Base-by-base conservation (phyloP, 139 green algal species). In the Nannochloris sp. region DNA sequence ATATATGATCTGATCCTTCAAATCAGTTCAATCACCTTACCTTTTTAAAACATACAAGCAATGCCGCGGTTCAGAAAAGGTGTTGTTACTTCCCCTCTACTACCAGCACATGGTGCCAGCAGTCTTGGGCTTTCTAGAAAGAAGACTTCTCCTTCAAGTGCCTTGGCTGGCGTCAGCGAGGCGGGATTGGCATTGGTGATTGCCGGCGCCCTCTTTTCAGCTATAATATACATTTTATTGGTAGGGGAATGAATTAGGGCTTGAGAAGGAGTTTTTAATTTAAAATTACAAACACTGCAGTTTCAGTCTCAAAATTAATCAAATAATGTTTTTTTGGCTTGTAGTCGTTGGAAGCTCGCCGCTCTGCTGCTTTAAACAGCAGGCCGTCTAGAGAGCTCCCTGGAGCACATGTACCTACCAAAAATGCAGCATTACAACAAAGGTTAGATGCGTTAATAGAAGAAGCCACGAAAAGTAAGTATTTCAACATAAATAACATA, bases 391-490 rank as follows among this genome's bases (percentile, higher is more conserved):
- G 6, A 27, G 0, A 53, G 42, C 42, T 53, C 23, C 24, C 7
- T 53, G 2, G 42, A 27, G 42, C 10, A 53, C 24, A 27, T 53
- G 24, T 53, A 53, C 24, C 19, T 53, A 53, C 42, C 19, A 53
- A 53, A 53, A 64, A 64, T 64, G 56, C 56, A 6, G 12, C 12
- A 10, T 64, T 64, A n/a, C 14, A 65, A 19, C 13, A 35, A 12
- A 35, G 38, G 3, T 24, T 65, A n/a, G 32, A 65, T 13, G 32
- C 39, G 4, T 36, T 65, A 32, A 23, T 65, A 1, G 33, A 37
- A 24, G 59, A 65, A 57, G 59, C 59, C 24, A 25, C 12, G n/a
- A 34, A 14, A 13, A 19, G 42, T 51, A 19, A 51, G 42, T 51
- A 51, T 51, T 51, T 51, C 19, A 51, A 51, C 19, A 27, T 51